Evolutionary conservation across 73 alveolate species (phyloP).

Genomic region (Paraurostyla sp.): DNA sequence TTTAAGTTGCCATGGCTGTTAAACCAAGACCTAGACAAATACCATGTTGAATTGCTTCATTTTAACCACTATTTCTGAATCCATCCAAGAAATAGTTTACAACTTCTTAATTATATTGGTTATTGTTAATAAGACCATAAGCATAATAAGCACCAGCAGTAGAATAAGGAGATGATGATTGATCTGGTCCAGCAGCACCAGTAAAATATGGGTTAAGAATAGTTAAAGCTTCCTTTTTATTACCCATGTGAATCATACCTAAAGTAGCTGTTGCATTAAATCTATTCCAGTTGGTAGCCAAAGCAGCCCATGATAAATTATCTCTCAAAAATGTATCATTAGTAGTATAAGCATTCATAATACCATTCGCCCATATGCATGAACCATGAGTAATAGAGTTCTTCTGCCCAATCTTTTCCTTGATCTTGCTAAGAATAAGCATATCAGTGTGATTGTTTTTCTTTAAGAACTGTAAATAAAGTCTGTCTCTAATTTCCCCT

Average conservation of each 20-base stretch:
- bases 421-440: conserved; percentile 70
- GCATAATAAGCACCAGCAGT: conserved; percentile 93
- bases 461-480: conserved; percentile 81
- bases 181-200: conserved; percentile 82
- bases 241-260: conserved; percentile 97
- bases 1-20: conserved; percentile 91
- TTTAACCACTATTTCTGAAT: conserved; percentile 73
- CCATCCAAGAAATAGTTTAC: conserved; percentile 77
- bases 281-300: conserved; percentile 97
- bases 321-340: conserved; percentile 89
- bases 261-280: conserved; percentile 96
- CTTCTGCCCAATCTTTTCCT: conserved; percentile 75
- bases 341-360: conserved; percentile 81
- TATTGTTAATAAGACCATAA: conserved; percentile 94
- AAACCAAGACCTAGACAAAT: conserved; percentile 97
- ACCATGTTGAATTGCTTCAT: conserved; percentile 96
- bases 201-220: conserved; percentile 87
- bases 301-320: conserved; percentile 88
- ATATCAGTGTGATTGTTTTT: conserved; percentile 87
- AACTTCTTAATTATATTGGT: conserved; percentile 81
- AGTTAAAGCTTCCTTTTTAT: conserved; percentile 86
- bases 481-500: conserved; percentile 80
- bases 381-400: conserved; percentile 83
- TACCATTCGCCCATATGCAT: conserved; percentile 78
- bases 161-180: conserved; percentile 75